These are phyloP conservation scores for Ichthyophthirius multifiliis DNA, from an alignment of 169 alveolate species.

Conservation along the genomic window DNA sequence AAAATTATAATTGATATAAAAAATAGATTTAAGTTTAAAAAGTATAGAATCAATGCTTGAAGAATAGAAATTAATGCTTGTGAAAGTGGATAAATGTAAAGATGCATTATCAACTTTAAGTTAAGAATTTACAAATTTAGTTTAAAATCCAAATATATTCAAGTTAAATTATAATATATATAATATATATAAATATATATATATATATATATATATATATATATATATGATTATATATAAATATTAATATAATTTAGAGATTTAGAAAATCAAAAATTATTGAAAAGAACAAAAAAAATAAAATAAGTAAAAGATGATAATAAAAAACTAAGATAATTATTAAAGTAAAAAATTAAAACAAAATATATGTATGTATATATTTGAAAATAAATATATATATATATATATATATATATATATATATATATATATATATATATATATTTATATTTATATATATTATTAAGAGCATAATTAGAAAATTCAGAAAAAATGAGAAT, in stretches of 20 bases:
- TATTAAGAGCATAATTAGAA: constrained; percentile 51
- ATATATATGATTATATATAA: background rate
- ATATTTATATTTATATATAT: background rate
- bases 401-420: no score
- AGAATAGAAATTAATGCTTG: background rate
- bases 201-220: background rate
- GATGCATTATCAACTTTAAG: constrained; percentile 6
- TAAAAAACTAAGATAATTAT: constrained; percentile 58
- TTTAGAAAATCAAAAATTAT: constrained; percentile 16
- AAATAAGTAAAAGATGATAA: constrained; percentile 67
- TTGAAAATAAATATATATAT: no score
- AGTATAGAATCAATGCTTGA: background rate
- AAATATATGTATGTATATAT: no score
- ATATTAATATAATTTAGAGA: constrained; percentile 3
- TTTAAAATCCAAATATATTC: background rate
- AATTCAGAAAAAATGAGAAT: constrained; percentile 57
- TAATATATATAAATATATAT: no score
- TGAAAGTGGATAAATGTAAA: constrained; percentile 8
- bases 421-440: background rate
- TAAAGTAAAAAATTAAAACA: constrained; percentile 36
- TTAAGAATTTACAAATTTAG: background rate
- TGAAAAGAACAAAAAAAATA: constrained; percentile 42
- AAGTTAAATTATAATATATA: no score
- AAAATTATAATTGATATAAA: background rate
- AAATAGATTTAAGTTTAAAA: background rate